phyloP scores from a whole-genome alignment of 2,329 filamentous ascomycete species.

The Pyrenophora graminea region DNA sequence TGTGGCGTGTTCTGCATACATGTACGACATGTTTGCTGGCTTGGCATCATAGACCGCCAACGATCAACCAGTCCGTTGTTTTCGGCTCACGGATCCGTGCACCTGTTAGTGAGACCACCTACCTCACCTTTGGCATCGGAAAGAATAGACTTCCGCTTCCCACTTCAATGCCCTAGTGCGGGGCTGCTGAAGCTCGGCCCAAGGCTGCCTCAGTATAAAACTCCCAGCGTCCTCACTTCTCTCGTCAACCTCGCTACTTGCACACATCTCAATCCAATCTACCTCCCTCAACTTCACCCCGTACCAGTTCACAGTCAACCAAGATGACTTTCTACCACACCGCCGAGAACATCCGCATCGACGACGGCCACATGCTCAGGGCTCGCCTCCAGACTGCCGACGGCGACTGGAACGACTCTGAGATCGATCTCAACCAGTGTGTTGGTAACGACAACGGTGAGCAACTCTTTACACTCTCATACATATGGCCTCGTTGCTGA shows the following conservation, averaged over 20 bases:
- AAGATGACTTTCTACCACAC: conserved; percentile 54
- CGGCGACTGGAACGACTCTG: conserved; percentile 52
- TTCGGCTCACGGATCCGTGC: too few relatives aligned
- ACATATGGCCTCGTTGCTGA: not conserved
- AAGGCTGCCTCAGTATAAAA: conserved; percentile 13
- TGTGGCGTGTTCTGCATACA: not conserved
- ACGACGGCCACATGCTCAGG: conserved; percentile 56
- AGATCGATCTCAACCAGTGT: conserved; percentile 56
- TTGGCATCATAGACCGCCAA: not conserved
- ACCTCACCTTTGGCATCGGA: too few relatives aligned
- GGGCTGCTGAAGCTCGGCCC: not conserved
- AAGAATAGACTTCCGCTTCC: too few relatives aligned
- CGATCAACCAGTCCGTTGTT: not conserved
- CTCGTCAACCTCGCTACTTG: not conserved
- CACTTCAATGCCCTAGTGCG: not conserved
- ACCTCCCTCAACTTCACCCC: not conserved
- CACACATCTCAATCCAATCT: not conserved
- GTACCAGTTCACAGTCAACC: not conserved
- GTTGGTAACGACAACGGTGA: conserved; percentile 60
- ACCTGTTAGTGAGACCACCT: not conserved
- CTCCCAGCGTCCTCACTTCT: not conserved
- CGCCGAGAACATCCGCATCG: conserved; percentile 54
- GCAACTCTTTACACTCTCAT: not conserved
- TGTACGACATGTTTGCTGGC: not conserved
- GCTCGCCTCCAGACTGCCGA: conserved; percentile 49